These are phyloP conservation scores for Castanopsis chinensis DNA, from an alignment of 306 rosid species.

Conservation along the genomic window DNA sequence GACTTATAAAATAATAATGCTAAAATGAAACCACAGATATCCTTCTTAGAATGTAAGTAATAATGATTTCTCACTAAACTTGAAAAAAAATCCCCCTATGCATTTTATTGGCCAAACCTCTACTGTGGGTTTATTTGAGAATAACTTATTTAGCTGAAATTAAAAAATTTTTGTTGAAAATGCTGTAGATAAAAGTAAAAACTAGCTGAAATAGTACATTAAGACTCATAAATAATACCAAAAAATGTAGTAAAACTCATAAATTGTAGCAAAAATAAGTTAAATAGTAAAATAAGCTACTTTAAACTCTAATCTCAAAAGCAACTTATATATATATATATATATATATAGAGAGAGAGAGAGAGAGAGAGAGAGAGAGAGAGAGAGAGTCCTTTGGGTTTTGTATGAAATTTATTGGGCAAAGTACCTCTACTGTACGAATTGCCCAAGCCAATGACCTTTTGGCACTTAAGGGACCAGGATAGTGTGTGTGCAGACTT, in stretches of 20 bases:
- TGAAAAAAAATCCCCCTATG: not conserved
- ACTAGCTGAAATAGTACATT: rapidly evolving
- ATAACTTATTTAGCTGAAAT: too few species aligned
- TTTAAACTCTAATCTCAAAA: too few species aligned
- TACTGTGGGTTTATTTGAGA: rapidly evolving
- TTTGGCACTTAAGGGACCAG: not conserved
- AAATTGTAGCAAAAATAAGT: rapidly evolving
- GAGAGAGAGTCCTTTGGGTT: not conserved
- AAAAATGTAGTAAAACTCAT: rapidly evolving
- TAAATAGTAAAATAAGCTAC: too few species aligned
- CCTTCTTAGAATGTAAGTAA: not conserved
- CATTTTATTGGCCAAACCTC: not conserved
- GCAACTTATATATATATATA: too few species aligned
- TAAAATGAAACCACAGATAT: not conserved
- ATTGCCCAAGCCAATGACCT: not conserved
- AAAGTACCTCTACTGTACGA: not conserved
- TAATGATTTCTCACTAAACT: not conserved
- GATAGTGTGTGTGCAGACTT: not conserved
- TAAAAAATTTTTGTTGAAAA: rapidly evolving
- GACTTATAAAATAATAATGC: not conserved
- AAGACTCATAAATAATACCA: rapidly evolving
- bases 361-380: too few species aligned
- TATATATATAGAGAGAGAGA: too few species aligned
- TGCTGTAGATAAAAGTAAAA: rapidly evolving
- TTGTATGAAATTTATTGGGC: not conserved